Evolutionary conservation across 2,329 filamentous ascomycete genomes (phyloP).

Genomic region (Plenodomus biglobosus): DNA sequence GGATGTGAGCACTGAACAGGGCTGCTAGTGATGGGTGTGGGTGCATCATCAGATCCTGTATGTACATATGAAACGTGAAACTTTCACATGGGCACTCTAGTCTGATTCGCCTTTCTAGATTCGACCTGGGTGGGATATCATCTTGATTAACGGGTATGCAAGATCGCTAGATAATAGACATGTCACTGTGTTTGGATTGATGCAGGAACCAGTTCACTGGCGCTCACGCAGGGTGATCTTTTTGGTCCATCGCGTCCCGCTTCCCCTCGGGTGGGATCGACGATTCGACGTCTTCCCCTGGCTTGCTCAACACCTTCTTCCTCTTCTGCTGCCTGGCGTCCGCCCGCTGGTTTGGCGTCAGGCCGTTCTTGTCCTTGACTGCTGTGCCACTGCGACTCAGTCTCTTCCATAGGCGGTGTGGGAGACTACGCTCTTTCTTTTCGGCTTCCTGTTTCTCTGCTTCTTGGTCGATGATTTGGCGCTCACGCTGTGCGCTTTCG

Average conservation of each 20-base stretch:
- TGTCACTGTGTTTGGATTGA: not conserved
- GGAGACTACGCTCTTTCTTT: constrained; percentile 35
- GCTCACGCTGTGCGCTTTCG: constrained; percentile 62
- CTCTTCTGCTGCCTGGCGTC: constrained; percentile 26
- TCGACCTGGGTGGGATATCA: too few species aligned
- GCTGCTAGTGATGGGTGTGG: not conserved
- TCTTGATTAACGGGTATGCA: constrained; percentile 3
- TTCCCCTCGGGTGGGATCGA: constrained; percentile 39
- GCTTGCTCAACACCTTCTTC: constrained; percentile 33
- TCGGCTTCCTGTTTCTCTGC: constrained; percentile 52
- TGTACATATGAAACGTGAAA: too few species aligned
- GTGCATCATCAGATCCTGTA: not conserved
- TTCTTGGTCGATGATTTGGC: constrained; percentile 51
- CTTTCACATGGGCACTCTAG: too few species aligned
- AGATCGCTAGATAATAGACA: not conserved
- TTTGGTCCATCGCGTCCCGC: constrained; percentile 19
- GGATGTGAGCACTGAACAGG: not conserved
- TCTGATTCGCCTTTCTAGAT: too few species aligned
- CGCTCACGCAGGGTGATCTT: constrained; percentile 9
- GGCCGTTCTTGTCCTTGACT: constrained; percentile 17
- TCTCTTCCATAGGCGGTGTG: constrained; percentile 34
- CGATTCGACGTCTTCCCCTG: constrained; percentile 41
- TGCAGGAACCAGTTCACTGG: constrained; percentile 16
- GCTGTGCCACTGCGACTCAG: constrained; percentile 15
- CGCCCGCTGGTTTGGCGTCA: constrained; percentile 19